Percentiles rank a stretch among this genome's conserved stretches.
Conservation (phyloP, 2,329 filamentous ascomycete genomes). For the Alternaria brassicae region DNA sequence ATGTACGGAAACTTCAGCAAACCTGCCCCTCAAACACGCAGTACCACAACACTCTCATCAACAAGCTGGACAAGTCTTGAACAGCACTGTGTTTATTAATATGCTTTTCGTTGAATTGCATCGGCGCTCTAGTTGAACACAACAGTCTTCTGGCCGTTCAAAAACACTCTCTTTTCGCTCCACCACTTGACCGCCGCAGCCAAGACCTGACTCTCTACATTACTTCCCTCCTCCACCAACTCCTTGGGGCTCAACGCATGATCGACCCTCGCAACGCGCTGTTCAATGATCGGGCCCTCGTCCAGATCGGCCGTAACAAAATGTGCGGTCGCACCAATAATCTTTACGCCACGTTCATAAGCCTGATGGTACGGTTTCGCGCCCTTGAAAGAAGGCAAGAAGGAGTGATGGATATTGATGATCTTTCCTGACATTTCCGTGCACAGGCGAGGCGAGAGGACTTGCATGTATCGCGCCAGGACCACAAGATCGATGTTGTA, state of each 20-base stretch:
- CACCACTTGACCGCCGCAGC: conserved; percentile 85
- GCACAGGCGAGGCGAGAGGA: conserved; percentile 77
- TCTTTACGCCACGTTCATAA: conserved; percentile 85
- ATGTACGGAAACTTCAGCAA: neutral
- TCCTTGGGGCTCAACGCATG: conserved; percentile 78
- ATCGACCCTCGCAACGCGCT: conserved; percentile 78
- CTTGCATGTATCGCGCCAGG: conserved; percentile 87
- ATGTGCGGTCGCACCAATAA: conserved; percentile 84
- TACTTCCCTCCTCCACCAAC: conserved; percentile 79
- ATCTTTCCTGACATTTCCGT: conserved; percentile 81
- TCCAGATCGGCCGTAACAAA: conserved; percentile 86
- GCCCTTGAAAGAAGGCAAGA: conserved; percentile 86
- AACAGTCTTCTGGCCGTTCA: conserved; percentile 81
- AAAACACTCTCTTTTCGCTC: conserved; percentile 76
- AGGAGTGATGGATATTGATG: conserved; percentile 92
- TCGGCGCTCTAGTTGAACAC: conserved; percentile 65
- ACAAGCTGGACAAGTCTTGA: neutral
- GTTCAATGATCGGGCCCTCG: conserved; percentile 88
- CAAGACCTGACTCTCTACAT: conserved; percentile 83
- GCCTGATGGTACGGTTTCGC: conserved; percentile 90
- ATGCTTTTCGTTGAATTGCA: neutral
- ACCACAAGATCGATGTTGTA: conserved; percentile 80
- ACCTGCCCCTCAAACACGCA: neutral
- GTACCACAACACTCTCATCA: neutral
- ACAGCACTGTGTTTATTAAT: neutral